Percentiles rank a stretch among this genome's conserved stretches.
phyloP scores from a whole-genome alignment of 768 basidiomycete species.

The Pulveroboletus sp. region DNA sequence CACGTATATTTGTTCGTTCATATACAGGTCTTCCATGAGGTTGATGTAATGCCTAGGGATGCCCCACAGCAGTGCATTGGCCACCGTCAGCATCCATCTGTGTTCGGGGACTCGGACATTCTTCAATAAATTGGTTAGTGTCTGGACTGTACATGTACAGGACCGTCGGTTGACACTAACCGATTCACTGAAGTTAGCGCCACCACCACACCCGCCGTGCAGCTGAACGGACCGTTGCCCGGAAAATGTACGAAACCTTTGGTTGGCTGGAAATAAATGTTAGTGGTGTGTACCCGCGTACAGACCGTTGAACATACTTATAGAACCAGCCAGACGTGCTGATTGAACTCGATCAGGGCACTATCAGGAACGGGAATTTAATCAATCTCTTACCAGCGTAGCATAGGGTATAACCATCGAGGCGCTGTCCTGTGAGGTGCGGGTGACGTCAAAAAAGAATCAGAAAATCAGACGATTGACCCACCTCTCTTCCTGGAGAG shows the following conservation, averaged over 20 bases:
- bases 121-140: too few relatives aligned
- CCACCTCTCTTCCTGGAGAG: conserved; percentile 46
- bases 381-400: conserved; percentile 36
- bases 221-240: conserved; percentile 56
- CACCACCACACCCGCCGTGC: too few relatives aligned
- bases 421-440: conserved; percentile 27
- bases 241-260: conserved; percentile 53
- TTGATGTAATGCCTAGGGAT: conserved; percentile 41
- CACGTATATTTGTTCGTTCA: conserved; percentile 54
- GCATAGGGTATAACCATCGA: conserved; percentile 45
- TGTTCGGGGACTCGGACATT: conserved; percentile 33
- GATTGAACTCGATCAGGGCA: conserved; percentile 3
- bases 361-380: neutral
- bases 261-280: conserved; percentile 35
- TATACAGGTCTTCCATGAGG: conserved; percentile 46
- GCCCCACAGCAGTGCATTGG: conserved; percentile 44
- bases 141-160: too few relatives aligned
- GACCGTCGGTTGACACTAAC: too few relatives aligned
- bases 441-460: neutral
- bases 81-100: conserved; percentile 32
- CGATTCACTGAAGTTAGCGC: too few relatives aligned
- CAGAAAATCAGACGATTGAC: conserved; percentile 1
- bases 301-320: conserved; percentile 36
- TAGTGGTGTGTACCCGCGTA: neutral
- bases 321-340: conserved; percentile 50